Conservation (phyloP, 495 filamentous ascomycete species). For the Astrothelium subdiscretum region DNA sequence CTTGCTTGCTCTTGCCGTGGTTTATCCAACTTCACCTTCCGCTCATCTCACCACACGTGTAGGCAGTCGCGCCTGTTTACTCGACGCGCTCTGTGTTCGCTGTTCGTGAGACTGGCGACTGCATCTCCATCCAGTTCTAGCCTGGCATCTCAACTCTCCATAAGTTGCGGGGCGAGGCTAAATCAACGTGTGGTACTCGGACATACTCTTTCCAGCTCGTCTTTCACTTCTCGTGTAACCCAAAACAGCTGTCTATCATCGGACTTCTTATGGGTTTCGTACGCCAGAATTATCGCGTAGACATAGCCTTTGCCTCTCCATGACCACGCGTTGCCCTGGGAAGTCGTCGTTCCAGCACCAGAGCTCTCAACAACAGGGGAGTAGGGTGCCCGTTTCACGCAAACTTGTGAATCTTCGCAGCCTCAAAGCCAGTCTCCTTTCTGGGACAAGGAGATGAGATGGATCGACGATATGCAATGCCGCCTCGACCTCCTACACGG, state of each 20-base stretch:
- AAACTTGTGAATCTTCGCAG: not conserved
- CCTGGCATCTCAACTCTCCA: not conserved
- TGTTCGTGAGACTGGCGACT: not conserved
- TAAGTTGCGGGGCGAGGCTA: not conserved
- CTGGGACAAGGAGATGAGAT: not conserved
- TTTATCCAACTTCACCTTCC: not conserved
- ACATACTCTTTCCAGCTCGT: not conserved
- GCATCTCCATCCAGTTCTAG: not conserved
- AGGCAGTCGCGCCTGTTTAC: not conserved
- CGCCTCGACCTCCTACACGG: slow-evolving; percentile 11
- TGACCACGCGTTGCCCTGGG: not conserved
- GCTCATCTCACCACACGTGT: not conserved
- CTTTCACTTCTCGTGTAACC: not conserved
- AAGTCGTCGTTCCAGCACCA: not conserved
- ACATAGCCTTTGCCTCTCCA: not conserved
- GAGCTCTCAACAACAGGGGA: not conserved
- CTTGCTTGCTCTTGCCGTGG: not conserved
- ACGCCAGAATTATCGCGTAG: not conserved
- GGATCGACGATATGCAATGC: slow-evolving; percentile 5
- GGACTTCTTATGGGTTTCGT: not conserved
- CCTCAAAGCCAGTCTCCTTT: not conserved
- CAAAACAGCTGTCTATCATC: not conserved
- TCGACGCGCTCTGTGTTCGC: not conserved
- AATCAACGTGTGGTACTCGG: not conserved
- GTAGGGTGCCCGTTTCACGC: not conserved